Conservation (phyloP, 2,329 filamentous ascomycete genomes). For the Xylaria sp. region DNA sequence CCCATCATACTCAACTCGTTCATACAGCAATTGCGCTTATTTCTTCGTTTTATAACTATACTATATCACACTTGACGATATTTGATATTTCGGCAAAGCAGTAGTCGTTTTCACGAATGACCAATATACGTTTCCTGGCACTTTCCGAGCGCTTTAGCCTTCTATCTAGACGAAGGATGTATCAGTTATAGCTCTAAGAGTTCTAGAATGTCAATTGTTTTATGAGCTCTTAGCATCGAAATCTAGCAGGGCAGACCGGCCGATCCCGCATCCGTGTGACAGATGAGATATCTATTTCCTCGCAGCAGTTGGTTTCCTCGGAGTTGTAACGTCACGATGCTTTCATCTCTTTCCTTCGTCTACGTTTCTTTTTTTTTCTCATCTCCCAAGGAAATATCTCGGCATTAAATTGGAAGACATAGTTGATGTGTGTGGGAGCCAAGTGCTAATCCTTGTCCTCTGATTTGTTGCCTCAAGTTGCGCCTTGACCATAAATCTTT, state of each 20-base stretch:
- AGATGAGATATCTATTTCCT: background rate
- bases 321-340: background rate
- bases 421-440: background rate
- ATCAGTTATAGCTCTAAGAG: background rate
- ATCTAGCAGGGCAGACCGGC: background rate
- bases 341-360: background rate
- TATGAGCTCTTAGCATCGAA: background rate
- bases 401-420: background rate
- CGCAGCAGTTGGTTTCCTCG: conserved; percentile 2
- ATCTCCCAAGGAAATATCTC: background rate
- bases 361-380: background rate
- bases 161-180: background rate
- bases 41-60: too few relatives aligned
- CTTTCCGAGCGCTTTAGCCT: background rate
- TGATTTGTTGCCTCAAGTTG: conserved; percentile 2
- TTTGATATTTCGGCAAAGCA: background rate
- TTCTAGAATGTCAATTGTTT: background rate
- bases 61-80: background rate
- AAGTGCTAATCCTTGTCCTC: conserved; percentile 7
- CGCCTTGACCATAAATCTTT: background rate
- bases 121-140: background rate
- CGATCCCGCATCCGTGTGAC: background rate
- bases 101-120: background rate
- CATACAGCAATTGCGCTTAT: background rate
- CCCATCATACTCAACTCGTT: background rate